phyloP scores from a whole-genome alignment of 805 yeast species.

The Hanseniaspora meyeri region DNA sequence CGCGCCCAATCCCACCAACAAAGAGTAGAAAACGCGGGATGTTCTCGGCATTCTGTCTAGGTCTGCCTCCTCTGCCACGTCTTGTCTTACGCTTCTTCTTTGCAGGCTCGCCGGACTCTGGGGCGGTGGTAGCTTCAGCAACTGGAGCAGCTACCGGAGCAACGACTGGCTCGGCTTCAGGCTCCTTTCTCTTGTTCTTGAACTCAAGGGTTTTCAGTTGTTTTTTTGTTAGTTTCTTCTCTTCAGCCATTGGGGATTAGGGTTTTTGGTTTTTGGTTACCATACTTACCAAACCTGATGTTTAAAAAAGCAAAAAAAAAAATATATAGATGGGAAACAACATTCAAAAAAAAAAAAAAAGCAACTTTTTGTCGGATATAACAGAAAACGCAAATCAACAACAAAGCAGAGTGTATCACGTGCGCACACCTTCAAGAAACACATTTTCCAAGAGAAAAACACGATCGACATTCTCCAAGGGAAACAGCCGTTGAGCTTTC shows the following conservation, averaged over 20 bases:
- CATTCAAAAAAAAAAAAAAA: not conserved
- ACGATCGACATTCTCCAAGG: too few species aligned
- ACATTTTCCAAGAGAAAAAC: too few species aligned
- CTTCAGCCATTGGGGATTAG: slow-evolving; percentile 19
- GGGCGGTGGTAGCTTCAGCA: not conserved
- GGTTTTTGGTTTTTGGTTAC: slow-evolving; percentile 16
- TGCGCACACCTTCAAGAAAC: too few species aligned
- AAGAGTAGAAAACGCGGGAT: slow-evolving; percentile 57
- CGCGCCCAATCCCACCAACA: slow-evolving; percentile 81
- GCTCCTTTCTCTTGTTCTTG: slow-evolving; percentile 21
- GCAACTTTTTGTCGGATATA: not conserved
- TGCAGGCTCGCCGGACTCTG: slow-evolving; percentile 26
- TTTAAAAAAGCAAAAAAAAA: not conserved
- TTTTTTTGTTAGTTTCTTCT: slow-evolving; percentile 27
- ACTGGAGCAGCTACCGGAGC: slow-evolving; percentile 19
- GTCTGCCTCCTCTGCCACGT: slow-evolving; percentile 58
- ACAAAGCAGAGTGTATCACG: too few species aligned
- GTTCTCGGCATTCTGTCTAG: slow-evolving; percentile 38
- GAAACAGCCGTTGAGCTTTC: too few species aligned
- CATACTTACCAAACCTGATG: not conserved
- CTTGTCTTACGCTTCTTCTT: slow-evolving; percentile 64
- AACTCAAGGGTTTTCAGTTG: slow-evolving; percentile 28
- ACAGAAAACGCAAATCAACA: not conserved
- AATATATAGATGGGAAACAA: too few species aligned
- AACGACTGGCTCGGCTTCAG: slow-evolving; percentile 21